Evolutionary conservation across 1,139 yeast species (phyloP).

Genomic region (Yamadazyma blattariae): DNA sequence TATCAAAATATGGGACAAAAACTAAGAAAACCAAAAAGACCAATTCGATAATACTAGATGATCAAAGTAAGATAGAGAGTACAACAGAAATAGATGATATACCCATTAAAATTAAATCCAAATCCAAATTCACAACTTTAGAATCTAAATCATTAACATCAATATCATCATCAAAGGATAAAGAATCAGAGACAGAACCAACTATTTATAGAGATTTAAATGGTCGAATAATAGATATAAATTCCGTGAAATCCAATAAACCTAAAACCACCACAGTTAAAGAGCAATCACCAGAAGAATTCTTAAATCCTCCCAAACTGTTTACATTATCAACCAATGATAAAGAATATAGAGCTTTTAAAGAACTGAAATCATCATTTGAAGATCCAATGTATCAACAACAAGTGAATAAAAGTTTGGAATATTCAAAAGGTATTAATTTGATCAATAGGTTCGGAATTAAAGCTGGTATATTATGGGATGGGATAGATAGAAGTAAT

Average conservation of each 20-base stretch:
- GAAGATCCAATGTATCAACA: constrained; percentile 65
- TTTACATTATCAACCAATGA: constrained; percentile 35
- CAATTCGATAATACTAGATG: background rate
- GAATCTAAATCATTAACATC: no score
- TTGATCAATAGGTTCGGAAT: constrained; percentile 75
- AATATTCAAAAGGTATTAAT: constrained; percentile 43
- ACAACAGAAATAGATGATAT: no score
- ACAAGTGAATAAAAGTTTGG: constrained; percentile 16
- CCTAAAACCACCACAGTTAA: constrained; percentile 9
- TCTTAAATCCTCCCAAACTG: constrained; percentile 14
- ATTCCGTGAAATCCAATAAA: constrained; percentile 5
- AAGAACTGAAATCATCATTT: constrained; percentile 33
- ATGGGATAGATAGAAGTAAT: constrained; percentile 85
- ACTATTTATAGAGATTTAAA: constrained; percentile 42
- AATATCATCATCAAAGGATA: no score
- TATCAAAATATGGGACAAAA: constrained; percentile 14
- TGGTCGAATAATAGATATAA: constrained; percentile 37
- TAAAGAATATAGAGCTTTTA: constrained; percentile 31
- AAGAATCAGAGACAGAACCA: no score
- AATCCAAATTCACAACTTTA: no score
- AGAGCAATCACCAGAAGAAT: background rate
- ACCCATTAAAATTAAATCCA: constrained; percentile 3
- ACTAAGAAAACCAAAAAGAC: constrained; percentile 11
- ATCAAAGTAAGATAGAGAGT: constrained; percentile 19
- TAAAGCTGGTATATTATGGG: constrained; percentile 85